Percentiles rank a stretch among this genome's conserved stretches.
Evolutionary conservation across 192 early-diverging fungal genomes (phyloP).

Genomic region (Backusella luteola): DNA sequence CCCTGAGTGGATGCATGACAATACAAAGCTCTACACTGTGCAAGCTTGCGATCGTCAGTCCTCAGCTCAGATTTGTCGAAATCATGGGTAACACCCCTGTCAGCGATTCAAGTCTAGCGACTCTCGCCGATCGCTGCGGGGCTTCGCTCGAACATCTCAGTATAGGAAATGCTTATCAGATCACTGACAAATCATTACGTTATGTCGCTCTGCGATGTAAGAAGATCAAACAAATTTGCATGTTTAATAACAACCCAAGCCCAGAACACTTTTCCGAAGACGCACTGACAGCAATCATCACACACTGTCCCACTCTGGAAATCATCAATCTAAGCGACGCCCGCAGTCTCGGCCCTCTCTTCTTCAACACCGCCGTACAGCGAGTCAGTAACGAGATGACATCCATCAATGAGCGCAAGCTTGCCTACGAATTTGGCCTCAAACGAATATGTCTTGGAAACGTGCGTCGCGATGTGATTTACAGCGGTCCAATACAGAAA

Average conservation of each 20-base stretch:
- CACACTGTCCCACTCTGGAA: slow-evolving; percentile 7
- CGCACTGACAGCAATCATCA: slow-evolving; percentile 16
- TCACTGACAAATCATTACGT: slow-evolving; percentile 25
- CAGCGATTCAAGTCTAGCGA: slow-evolving; percentile 24
- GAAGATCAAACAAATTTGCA: slow-evolving; percentile 20
- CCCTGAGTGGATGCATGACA: slow-evolving; percentile 21
- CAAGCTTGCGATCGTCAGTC: slow-evolving; percentile 31
- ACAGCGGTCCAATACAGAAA: slow-evolving; percentile 7
- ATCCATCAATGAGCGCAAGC: not conserved
- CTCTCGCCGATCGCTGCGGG: slow-evolving; percentile 30
- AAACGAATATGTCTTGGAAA: slow-evolving; percentile 27
- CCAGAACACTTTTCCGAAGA: slow-evolving; percentile 21
- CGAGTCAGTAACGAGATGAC: slow-evolving; percentile 21
- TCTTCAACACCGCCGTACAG: slow-evolving; percentile 21
- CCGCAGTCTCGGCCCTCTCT: slow-evolving; percentile 19
- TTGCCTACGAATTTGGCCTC: not conserved
- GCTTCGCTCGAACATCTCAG: slow-evolving; percentile 20
- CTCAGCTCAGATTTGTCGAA: slow-evolving; percentile 23
- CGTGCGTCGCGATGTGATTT: slow-evolving; percentile 15
- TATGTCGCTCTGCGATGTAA: slow-evolving; percentile 21
- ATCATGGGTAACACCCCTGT: slow-evolving; percentile 31
- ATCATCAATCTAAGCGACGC: slow-evolving; percentile 28
- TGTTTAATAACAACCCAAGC: slow-evolving; percentile 29
- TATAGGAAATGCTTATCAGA: slow-evolving; percentile 30
- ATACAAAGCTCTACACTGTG: slow-evolving; percentile 35